These are phyloP conservation scores for Fonsecaea multimorphosa DNA, from an alignment of 2,329 filamentous ascomycete genomes.

Conservation along the genomic window DNA sequence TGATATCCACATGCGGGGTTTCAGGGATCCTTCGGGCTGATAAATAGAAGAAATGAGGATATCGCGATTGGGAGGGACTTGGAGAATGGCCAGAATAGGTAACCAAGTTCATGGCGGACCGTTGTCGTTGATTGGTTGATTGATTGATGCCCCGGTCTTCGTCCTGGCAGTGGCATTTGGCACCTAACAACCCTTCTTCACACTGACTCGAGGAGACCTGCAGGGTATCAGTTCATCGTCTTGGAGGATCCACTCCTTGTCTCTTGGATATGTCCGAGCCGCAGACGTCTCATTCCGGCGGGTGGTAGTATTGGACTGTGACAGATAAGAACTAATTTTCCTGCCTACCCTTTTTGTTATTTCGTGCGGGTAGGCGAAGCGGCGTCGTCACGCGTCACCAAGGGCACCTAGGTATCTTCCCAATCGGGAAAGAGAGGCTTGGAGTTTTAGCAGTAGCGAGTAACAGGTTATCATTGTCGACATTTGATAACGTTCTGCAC, in stretches of 20 bases:
- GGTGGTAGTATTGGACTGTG: background rate
- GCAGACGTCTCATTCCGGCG: background rate
- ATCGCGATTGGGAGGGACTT: background rate
- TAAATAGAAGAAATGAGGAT: background rate
- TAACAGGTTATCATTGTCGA: slow-evolving; percentile 8
- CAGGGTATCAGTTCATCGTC: background rate
- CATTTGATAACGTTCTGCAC: slow-evolving; percentile 1
- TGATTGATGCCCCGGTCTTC: background rate
- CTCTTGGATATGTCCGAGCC: background rate
- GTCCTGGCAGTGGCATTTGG: background rate
- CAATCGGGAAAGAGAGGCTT: slow-evolving; percentile 10
- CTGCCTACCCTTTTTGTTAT: background rate
- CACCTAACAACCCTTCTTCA: background rate
- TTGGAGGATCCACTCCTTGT: background rate
- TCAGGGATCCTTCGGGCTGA: background rate
- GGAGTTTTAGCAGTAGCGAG: background rate
- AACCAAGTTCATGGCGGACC: slow-evolving; percentile 4
- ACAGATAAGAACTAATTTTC: background rate
- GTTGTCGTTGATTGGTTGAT: background rate
- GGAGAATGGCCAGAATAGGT: slow-evolving; percentile 5
- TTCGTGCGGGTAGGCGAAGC: background rate
- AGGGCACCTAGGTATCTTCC: background rate
- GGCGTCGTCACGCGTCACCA: background rate
- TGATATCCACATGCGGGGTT: slow-evolving; percentile 11
- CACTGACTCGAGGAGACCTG: background rate